A percentile compares a stretch with the other conserved stretches of the same genome.
These are phyloP conservation scores for Coemansia reversa DNA, from an alignment of 192 early-diverging fungal species.

Conservation along the genomic window DNA sequence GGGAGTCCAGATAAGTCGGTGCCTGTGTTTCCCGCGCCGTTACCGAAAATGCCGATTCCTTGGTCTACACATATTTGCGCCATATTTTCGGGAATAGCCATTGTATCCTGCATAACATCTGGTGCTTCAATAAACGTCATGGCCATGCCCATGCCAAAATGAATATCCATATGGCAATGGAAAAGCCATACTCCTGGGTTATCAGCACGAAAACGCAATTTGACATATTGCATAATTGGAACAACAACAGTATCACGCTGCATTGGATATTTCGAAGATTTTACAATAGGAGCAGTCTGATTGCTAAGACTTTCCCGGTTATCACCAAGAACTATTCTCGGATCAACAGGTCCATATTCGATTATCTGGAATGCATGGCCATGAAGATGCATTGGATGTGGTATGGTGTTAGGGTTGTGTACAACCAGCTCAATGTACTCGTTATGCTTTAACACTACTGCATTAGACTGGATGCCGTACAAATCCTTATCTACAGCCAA, in stretches of 20 bases:
- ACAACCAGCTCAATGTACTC: slow-evolving; percentile 63
- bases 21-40: background rate
- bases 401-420: slow-evolving; percentile 62
- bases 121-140: slow-evolving; percentile 68
- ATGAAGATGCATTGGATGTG: slow-evolving; percentile 76
- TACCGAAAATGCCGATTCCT: background rate
- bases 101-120: slow-evolving; percentile 50
- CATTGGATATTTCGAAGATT: slow-evolving; percentile 15
- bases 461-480: slow-evolving; percentile 61
- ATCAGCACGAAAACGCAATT: slow-evolving; percentile 68
- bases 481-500: slow-evolving; percentile 47
- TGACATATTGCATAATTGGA: slow-evolving; percentile 56
- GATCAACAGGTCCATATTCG: slow-evolving; percentile 49
- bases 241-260: slow-evolving; percentile 72
- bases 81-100: slow-evolving; percentile 49
- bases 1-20: background rate
- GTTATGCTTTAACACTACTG: slow-evolving; percentile 60
- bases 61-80: slow-evolving; percentile 23
- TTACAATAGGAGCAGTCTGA: background rate
- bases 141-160: slow-evolving; percentile 67
- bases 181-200: slow-evolving; percentile 81
- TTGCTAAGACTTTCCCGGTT: background rate
- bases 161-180: slow-evolving; percentile 71
- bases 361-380: slow-evolving; percentile 77
- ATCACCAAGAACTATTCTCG: slow-evolving; percentile 1